Conservation (phyloP, 805 yeast genomes). For the Saccharomycopsis sp. region DNA sequence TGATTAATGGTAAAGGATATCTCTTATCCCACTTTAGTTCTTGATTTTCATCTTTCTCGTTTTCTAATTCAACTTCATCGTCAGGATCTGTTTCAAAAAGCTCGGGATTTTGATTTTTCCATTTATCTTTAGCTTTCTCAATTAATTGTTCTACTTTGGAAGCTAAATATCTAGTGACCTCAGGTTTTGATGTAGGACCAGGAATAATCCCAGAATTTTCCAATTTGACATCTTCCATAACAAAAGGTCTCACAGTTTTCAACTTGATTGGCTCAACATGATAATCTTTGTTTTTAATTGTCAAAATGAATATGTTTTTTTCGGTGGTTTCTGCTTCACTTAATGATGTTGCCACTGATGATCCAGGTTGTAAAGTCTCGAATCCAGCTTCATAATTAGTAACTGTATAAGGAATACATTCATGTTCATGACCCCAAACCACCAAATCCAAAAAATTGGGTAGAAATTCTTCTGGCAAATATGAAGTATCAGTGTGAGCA, state of each 20-base stretch:
- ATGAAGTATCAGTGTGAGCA: conserved; percentile 68
- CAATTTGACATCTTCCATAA: conserved; percentile 55
- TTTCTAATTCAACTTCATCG: not conserved
- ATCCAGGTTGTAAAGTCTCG: conserved; percentile 83
- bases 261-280: conserved; percentile 51
- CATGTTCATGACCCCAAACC: conserved; percentile 98
- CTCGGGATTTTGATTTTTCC: conserved; percentile 29
- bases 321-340: conserved; percentile 73
- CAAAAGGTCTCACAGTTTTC: conserved; percentile 72
- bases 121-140: conserved; percentile 41
- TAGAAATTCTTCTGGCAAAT: conserved; percentile 73
- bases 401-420: conserved; percentile 66
- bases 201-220: conserved; percentile 46
- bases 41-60: not conserved
- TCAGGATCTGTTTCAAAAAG: conserved; percentile 21
- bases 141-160: conserved; percentile 61
- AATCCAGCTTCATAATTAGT: conserved; percentile 48
- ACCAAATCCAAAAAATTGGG: conserved; percentile 78
- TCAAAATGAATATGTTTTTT: conserved; percentile 66
- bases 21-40: conserved; percentile 21
- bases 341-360: conserved; percentile 85
- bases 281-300: conserved; percentile 47
- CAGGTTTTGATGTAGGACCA: conserved; percentile 47
- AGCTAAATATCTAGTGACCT: conserved; percentile 49
- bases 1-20: conserved; percentile 71